Evolutionary conservation across 805 yeast genomes (phyloP).

Genomic region (Metschnikowia baotianmanensis): DNA sequence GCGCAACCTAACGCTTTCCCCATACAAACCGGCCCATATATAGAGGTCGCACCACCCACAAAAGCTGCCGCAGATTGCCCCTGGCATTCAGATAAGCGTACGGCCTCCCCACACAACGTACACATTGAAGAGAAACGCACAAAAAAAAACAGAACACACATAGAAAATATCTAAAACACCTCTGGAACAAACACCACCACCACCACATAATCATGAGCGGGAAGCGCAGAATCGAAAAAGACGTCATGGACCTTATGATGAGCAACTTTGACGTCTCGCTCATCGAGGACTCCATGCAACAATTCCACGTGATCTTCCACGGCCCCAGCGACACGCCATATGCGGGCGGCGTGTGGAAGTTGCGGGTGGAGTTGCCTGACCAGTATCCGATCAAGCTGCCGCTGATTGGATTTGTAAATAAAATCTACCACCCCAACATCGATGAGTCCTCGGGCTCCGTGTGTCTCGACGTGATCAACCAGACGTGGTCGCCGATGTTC

Average conservation of each 20-base stretch:
- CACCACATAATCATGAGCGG: no score
- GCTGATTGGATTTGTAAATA: conserved; percentile 88
- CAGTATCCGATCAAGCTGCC: conserved; percentile 96
- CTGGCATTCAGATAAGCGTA: no score
- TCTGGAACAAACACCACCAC: background rate
- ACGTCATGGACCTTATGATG: conserved; percentile 95
- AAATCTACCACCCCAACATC: conserved; percentile 92
- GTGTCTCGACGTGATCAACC: conserved; percentile 93
- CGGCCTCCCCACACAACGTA: no score
- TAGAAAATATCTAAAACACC: background rate
- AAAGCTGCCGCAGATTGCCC: no score
- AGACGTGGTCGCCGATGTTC: conserved; percentile 98
- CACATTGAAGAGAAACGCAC: no score
- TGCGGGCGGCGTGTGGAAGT: conserved; percentile 85
- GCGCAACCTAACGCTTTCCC: no score
- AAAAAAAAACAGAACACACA: no score
- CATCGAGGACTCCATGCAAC: conserved; percentile 75
- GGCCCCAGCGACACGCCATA: conserved; percentile 87
- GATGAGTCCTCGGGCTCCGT: conserved; percentile 90
- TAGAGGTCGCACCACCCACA: no score
- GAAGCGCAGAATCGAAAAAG: conserved; percentile 84
- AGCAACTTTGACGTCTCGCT: conserved; percentile 86
- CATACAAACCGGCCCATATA: no score
- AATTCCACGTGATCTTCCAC: conserved; percentile 75
- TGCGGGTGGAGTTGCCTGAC: conserved; percentile 91